Evolutionary conservation across 1,284 basidiomycete species (phyloP), one percentile per base, ranked within the genome.

Genomic region (Taiwanofungus camphoratus): DNA sequence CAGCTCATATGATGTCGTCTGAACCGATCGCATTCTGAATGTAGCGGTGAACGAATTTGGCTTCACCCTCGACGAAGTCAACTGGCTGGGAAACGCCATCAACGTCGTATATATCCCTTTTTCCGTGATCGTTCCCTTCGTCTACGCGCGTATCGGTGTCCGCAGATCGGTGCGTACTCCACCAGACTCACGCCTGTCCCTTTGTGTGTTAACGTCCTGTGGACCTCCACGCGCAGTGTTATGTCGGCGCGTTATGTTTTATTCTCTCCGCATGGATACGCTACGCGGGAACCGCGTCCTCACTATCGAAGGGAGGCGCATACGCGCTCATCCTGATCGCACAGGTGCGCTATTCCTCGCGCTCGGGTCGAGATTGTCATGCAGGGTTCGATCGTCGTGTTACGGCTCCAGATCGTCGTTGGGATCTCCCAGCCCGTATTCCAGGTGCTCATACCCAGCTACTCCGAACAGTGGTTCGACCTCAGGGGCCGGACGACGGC

Each of bases 391-490:
- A 20, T 5, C 12, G 22, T 23, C 4, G 4, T n/a, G 9, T 32
- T 8, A 16, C 21, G 12, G 23, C 21, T 22, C n/a, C 42, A 83
- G 79, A 52, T 79, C 18, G 68, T 84, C 43, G 62, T 69, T 3
- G 67, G 71, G 3, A 61, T 79, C 39, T 67, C 74, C 1, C 82
- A 87, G 58, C 77, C 85, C 1, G 65, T 79, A 22, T 87, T 77
- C 55, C 83, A 85, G 62, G 73, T 87, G 16, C 64, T 87, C 5
- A 73, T 71, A 2, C 73, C 74, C 2, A 80, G 74, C 42, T 89
- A 81, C 59, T 87, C 85, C 1, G 84, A 89, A 56, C 68, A 69
- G 18, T 89, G 87, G 87, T 89, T 89, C 52, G 76, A 83, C 50
- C 61, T 87, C 33, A 68, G 72, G 44, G 76, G 79, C 12, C 69